Evolutionary conservation across 768 basidiomycete species (phyloP), one percentile per base, ranked within the genome.

Genomic region (Mycena metata): DNA sequence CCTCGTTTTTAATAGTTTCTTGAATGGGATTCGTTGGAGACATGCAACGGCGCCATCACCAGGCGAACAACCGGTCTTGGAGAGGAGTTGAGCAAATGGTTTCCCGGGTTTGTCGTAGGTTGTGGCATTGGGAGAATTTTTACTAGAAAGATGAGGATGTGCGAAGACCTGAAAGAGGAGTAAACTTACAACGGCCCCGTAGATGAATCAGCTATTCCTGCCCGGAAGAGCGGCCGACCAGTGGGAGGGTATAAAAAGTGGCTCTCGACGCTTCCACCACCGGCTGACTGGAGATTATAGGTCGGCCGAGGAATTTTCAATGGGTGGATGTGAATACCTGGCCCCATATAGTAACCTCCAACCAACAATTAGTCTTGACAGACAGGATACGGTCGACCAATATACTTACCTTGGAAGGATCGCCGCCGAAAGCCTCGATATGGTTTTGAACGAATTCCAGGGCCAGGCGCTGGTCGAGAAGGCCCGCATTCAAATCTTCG

Each of bases 401-500:
- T n/a, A n/a, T n/a, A n/a, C n/a, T n/a, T 73, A 83, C 88, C 78
- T 89, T 90, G 21, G 77, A 69, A 19, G 86, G 85, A 76, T 91
- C 86, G 0, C 90, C 91, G 13, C 90, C 90, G 72, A 92, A 92
- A 3, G 83, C 83, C 5, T 80, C 84, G n/a, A 92, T 88, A 72
- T 93, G 90, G 21, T 89, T 80, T 67, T 90, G 85, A 1, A 92
- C 78, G 75, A 91, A 93, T 16, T 79, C 71, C 0, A 94, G 76
- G 0, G 90, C 89, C 30, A 82, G 79, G 2, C 83, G 79, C 76
- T 92, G 90, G 74, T 93, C 91, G 35, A 79, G 80, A 19, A 91
- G 77, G 21, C 90, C 90, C 3, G 83, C 83, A 68, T 91, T 91
- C 30, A 89, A 78, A 68, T 89, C 86, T 67, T 84, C 74, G 0